Evolutionary conservation across 805 yeast species (phyloP).

Genomic region (Peterozyma xylosa): DNA sequence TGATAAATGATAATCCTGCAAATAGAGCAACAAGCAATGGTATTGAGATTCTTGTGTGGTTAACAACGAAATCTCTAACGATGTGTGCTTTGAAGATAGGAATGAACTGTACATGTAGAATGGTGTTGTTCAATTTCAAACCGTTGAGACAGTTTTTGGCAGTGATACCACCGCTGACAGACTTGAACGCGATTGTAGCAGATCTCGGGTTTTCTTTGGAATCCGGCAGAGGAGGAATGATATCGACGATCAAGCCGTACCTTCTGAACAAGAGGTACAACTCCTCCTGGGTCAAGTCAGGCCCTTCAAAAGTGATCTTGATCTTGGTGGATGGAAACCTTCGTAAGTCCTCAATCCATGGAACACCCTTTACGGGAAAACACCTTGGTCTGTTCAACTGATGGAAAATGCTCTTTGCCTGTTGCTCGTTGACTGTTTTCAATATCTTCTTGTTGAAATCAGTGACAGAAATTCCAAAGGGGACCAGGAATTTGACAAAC

Average conservation of each 20-base stretch:
- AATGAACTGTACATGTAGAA: conserved; percentile 68
- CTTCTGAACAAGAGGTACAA: conserved; percentile 76
- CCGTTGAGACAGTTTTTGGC: conserved; percentile 93
- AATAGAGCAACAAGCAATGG: conserved; percentile 74
- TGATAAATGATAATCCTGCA: conserved; percentile 74
- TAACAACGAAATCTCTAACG: conserved; percentile 49
- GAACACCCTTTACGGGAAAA: conserved; percentile 79
- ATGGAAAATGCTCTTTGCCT: conserved; percentile 23
- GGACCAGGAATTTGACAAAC: conserved; percentile 69
- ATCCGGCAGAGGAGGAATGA: conserved; percentile 45
- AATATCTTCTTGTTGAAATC: conserved; percentile 45
- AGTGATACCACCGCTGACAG: conserved; percentile 62
- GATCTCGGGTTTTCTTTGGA: conserved; percentile 37
- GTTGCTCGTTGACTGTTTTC: conserved; percentile 23
- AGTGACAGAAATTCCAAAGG: conserved; percentile 38
- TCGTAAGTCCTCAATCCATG: conserved; percentile 93
- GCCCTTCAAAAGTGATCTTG: conserved; percentile 70
- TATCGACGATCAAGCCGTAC: conserved; percentile 79
- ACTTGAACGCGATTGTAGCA: conserved; percentile 49
- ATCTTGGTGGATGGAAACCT: conserved; percentile 62
- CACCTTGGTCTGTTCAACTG: conserved; percentile 45
- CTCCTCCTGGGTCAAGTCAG: conserved; percentile 66
- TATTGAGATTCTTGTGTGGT: conserved; percentile 76
- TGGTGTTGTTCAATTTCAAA: conserved; percentile 51
- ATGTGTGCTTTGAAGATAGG: conserved; percentile 45